Evolutionary conservation across 495 filamentous ascomycete genomes (phyloP), one percentile per base, ranked within the genome.

Genomic region (Pyrenopolyporus hunteri): DNA sequence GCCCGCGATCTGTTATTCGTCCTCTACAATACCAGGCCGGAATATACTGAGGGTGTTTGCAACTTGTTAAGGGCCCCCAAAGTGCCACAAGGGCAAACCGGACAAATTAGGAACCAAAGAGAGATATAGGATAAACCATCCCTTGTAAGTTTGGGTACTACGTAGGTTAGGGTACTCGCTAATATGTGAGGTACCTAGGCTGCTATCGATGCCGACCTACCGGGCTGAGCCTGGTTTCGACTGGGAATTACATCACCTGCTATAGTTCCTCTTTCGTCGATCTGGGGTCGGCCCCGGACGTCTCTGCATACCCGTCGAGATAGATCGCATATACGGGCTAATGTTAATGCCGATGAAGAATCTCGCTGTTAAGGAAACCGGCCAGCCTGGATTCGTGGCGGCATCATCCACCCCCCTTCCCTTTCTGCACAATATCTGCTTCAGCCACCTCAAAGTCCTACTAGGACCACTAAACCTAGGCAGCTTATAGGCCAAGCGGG

Each of bases 361-460:
- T n/a, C n/a, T n/a, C n/a, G n/a, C n/a, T n/a, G n/a, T n/a, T n/a
- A n/a, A n/a, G n/a, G n/a, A n/a, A n/a, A n/a, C n/a, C n/a, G n/a
- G n/a, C n/a, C n/a, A n/a, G n/a, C n/a, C n/a, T n/a, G n/a, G n/a
- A n/a, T n/a, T n/a, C n/a, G n/a, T n/a, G n/a, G n/a, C n/a, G 16
- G 6, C 14, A 37, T 19, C 20, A 39, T 39, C 20, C 16, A 17
- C 10, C 4, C 1, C 17, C 28, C 40, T 13, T 20, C 7, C 22
- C 28, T 35, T 37, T 35, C 37, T 22, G 26, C 37, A 33, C 31
- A 6, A 36, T n/a, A 29, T 31, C 23, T 36, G 22, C 40, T 13
- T 46, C 20, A 45, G 52, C 52, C 52, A 56, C 52, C 52, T 13
- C 40, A 13, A n/a, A 22, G 2, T 22, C 4, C 2, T 39, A 22